Evolutionary conservation across 1,284 basidiomycete species (phyloP), one percentile per base, ranked within the genome.

Genomic region (Puccinia polysora): DNA sequence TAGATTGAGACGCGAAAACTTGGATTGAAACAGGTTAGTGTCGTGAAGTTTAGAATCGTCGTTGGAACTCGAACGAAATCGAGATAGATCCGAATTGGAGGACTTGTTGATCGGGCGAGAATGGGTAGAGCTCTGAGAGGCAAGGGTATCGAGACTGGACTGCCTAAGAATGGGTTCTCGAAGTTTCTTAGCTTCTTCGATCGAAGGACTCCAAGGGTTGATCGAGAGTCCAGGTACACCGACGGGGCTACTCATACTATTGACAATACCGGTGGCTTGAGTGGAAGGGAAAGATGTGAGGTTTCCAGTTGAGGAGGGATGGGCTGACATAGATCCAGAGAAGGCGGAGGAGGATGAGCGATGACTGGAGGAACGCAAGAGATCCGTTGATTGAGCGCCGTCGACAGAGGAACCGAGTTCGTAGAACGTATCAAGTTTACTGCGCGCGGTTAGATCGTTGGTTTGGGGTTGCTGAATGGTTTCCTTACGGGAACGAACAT

Each of bases 131-230:
- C 45, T 50, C 34, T 53, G 47, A 32, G 68, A 70, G 20, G 23
- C 47, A 34, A 70, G 43, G 15, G 68, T 60, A 32, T 70, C 68
- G 23, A 60, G 34, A 50, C 68, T 70, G 30, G 68, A 34, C 28
- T 70, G 68, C 28, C 58, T 56, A 30, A 69, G 30, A 43, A 70
- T 70, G 14, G 68, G 68, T 40, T 70, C 68, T 52, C 68, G 47
- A 8, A 70, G 58, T 28, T 70, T 70, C 38, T 60, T 60, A 32
- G 49, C 68, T 38, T 70, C 68, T 58, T 70, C 68, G 25, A 70
- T 36, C 32, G 68, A 58, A 60, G 68, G 68, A 45, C 68, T 70
- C 68, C 68, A 70, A 38, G 68, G 68, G 34, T 62, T 62, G 18
- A 58, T 52, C 34, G 45, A 47, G 23, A 70, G 45, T 23, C 45